Conservation (phyloP, 805 yeast species). For the Priceomyces haplophilus region DNA sequence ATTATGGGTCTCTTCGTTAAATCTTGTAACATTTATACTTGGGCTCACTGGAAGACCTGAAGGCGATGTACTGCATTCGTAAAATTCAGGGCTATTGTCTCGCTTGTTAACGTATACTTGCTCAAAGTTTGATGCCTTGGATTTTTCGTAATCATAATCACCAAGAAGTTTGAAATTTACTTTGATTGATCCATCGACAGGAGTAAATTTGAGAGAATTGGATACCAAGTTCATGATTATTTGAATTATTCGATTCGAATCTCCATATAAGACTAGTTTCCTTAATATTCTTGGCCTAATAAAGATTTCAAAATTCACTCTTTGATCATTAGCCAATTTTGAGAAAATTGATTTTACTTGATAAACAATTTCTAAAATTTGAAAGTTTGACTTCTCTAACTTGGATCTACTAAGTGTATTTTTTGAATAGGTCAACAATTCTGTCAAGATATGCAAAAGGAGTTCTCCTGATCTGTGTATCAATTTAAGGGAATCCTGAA, state of each 20-base stretch:
- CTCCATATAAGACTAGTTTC: slow-evolving; percentile 74
- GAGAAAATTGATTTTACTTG: slow-evolving; percentile 85
- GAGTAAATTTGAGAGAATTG: slow-evolving; percentile 89
- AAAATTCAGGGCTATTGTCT: neutral
- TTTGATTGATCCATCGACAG: slow-evolving; percentile 76
- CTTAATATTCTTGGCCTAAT: slow-evolving; percentile 60
- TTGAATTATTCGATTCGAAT: slow-evolving; percentile 85
- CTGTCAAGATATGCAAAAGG: slow-evolving; percentile 83
- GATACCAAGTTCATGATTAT: slow-evolving; percentile 90
- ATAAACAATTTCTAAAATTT: slow-evolving; percentile 73
- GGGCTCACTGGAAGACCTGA: too few relatives aligned
- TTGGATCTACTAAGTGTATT: slow-evolving; percentile 82
- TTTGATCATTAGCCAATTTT: slow-evolving; percentile 73
- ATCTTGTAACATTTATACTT: too few relatives aligned
- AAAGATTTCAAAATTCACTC: slow-evolving; percentile 62
- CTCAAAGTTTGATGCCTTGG: slow-evolving; percentile 39
- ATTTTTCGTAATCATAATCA: slow-evolving; percentile 57
- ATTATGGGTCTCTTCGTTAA: too few relatives aligned
- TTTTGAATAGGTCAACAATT: slow-evolving; percentile 85
- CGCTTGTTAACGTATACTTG: slow-evolving; percentile 40
- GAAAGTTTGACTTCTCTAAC: slow-evolving; percentile 79
- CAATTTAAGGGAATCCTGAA: slow-evolving; percentile 72
- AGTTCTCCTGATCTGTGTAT: slow-evolving; percentile 91
- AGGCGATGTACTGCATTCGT: neutral
- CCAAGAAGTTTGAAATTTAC: slow-evolving; percentile 65